Evolutionary conservation across 2,329 filamentous ascomycete genomes (phyloP).

Genomic region (Xylariaceae sp.): DNA sequence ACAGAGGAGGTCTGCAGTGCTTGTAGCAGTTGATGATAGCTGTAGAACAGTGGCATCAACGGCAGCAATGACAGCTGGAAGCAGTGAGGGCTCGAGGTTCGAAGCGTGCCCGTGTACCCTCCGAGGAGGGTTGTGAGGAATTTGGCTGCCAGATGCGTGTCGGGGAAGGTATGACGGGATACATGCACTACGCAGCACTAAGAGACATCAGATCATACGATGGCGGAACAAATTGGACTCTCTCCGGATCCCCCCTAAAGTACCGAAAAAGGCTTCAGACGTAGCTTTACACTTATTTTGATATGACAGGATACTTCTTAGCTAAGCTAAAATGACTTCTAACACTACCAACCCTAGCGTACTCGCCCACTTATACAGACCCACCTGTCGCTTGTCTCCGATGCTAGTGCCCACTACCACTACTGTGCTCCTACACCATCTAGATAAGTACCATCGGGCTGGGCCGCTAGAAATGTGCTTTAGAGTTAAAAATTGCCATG

Average conservation of each 20-base stretch:
- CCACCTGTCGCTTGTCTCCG: background rate
- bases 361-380: background rate
- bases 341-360: background rate
- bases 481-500: background rate
- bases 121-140: background rate
- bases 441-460: background rate
- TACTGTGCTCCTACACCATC: background rate
- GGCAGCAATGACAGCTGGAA: too few species aligned
- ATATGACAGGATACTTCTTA: background rate
- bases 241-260: background rate
- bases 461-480: background rate
- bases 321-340: background rate
- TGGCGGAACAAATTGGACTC: slow-evolving; percentile 20
- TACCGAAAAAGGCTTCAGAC: background rate
- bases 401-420: background rate
- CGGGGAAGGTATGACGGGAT: background rate
- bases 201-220: slow-evolving; percentile 21
- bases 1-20: too few species aligned
- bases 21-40: too few species aligned
- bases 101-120: too few species aligned
- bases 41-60: too few species aligned
- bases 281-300: too few species aligned
- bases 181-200: slow-evolving; percentile 5
- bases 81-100: too few species aligned
- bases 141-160: background rate